These are phyloP conservation scores for Russula sp. DNA, from an alignment of 768 basidiomycete species.

Conservation along the genomic window DNA sequence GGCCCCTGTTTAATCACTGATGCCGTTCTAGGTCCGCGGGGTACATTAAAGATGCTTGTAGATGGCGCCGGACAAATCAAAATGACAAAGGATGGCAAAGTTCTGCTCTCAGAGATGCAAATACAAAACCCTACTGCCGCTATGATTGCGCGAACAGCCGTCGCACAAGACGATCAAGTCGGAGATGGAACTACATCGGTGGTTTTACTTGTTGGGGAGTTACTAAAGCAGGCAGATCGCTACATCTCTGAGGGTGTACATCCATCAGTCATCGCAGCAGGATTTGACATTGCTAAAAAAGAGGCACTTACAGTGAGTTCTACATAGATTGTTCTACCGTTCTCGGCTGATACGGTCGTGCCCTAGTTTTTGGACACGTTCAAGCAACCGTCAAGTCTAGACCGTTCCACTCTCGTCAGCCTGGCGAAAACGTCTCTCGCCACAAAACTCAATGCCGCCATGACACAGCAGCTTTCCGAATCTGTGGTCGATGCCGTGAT, in stretches of 20 bases:
- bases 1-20: constrained; percentile 6
- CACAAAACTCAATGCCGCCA: constrained; percentile 79
- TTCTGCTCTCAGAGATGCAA: constrained; percentile 98
- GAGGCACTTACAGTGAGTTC: constrained; percentile 76
- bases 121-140: constrained; percentile 99
- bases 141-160: constrained; percentile 97
- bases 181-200: constrained; percentile 99
- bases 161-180: constrained; percentile 98
- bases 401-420: constrained; percentile 87
- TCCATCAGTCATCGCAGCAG: constrained; percentile 91
- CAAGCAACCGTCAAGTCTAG: constrained; percentile 72
- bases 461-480: constrained; percentile 85
- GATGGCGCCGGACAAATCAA: constrained; percentile 98
- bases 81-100: constrained; percentile 99
- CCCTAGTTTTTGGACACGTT: constrained; percentile 88
- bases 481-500: constrained; percentile 95
- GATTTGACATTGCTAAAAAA: constrained; percentile 97
- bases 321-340: constrained; percentile 22
- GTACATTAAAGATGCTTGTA: constrained; percentile 98
- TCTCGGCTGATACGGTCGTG: constrained; percentile 30
- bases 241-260: constrained; percentile 98
- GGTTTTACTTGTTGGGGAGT: constrained; percentile 90
- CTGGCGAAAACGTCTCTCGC: constrained; percentile 94
- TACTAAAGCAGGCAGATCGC: constrained; percentile 96
- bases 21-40: constrained; percentile 72